Base-by-base conservation (phyloP, 768 basidiomycete genomes). In the Boletus rubropictus region DNA sequence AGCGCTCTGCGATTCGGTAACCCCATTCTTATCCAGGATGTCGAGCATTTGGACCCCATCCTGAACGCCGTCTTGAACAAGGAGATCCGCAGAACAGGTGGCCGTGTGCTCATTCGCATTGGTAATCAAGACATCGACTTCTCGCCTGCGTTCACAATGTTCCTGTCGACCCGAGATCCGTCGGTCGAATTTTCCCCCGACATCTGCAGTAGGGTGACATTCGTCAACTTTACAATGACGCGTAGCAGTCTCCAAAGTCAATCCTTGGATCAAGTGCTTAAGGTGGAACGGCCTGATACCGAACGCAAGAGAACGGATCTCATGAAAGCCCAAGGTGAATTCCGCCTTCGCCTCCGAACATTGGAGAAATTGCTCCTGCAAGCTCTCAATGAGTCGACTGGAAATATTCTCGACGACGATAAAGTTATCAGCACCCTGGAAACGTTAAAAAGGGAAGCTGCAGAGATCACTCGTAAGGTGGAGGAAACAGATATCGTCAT, bases 111-210 rank as follows among this genome's bases (percentile, higher is more conserved):
- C 33, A 96, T 99, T 52, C 89, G 96, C 31, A 74, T 98, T 18
- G 95, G 96, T 4, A 97, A 78, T 62, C 96, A 99, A 71, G 96
- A 99, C 56, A 97, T 99, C 65, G 96, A 99, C 65, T 97, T 98
- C 66, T 99, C 96, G 0, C 96, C 96, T 6, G 85, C 96, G n/a
- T 99, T 99, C 76, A 96, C 91, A 5, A 94, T 99, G 91, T 99
- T 99, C 81, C 76, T 99, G 36, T 90, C 95, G 2, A 99, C 96
- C 10, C 75, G 96, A 18, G 94, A 99, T 65, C 94, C 96, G 2
- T 95, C 95, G 0, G 87, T 96, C 52, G 93, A 97, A 59, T 97
- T 99, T 69, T 89, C 95, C 11, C 93, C 96, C 3, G 96, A 99
- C 65, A 94, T 99, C 57, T 98, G 95, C 75, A 95, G 92, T 73